Evolutionary conservation across 2,329 filamentous ascomycete genomes (phyloP).

Genomic region (Penicillium sclerotigenum): DNA sequence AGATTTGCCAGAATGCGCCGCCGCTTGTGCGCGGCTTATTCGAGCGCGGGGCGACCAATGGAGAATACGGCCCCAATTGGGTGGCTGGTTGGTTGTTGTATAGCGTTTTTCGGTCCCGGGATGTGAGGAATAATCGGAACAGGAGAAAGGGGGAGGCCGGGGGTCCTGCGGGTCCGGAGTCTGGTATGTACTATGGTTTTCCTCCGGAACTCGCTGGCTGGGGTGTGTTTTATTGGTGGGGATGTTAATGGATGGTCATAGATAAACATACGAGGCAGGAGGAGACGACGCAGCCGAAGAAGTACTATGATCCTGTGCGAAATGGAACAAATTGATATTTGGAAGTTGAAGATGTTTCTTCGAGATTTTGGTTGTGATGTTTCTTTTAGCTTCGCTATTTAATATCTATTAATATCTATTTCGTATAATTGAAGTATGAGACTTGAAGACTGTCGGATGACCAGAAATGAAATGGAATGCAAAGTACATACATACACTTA

Average conservation of each 20-base stretch:
- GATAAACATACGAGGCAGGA: conserved; percentile 25
- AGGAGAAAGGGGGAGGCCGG: conserved; percentile 37
- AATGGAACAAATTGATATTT: conserved; percentile 32
- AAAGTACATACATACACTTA: not conserved
- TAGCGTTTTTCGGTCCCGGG: conserved; percentile 48
- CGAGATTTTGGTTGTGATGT: not conserved
- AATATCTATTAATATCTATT: conserved; percentile 4
- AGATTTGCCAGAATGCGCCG: conserved; percentile 43
- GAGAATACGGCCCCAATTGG: conserved; percentile 48
- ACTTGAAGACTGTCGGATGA: not conserved
- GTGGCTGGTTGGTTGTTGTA: conserved; percentile 48
- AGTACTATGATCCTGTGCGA: conserved; percentile 44
- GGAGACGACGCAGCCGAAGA: conserved; percentile 30
- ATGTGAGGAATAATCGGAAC: conserved; percentile 48
- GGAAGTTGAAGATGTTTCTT: not conserved
- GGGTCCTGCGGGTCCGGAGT: conserved; percentile 11
- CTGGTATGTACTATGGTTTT: conserved; percentile 8
- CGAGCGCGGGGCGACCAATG: conserved; percentile 40
- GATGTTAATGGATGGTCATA: conserved; percentile 1
- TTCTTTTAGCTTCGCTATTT: conserved; percentile 1
- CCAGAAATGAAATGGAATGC: not conserved
- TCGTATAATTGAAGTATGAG: conserved; percentile 3
- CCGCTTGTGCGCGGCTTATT: conserved; percentile 41
- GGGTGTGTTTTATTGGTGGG: not conserved
- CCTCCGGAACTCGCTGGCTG: not conserved